Evolutionary conservation across 2,329 filamentous ascomycete genomes (phyloP), one percentile per base, ranked within the genome.

Genomic region (Aspergillus thermomutatus): DNA sequence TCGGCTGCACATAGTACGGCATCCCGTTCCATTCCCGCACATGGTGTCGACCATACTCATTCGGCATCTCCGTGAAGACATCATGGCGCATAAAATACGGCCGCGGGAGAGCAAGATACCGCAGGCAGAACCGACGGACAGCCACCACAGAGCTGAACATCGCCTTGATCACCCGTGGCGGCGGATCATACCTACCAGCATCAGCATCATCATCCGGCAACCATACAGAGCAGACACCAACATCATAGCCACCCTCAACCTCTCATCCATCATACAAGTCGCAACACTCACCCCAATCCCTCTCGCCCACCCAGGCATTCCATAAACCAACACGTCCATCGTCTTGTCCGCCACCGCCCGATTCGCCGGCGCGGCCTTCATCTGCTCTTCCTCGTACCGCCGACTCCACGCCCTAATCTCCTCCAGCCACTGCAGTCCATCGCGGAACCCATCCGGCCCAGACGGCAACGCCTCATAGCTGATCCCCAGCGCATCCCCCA

Each of bases 401-500:
- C 78, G 54, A 52, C 77, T 77, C 83, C 83, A 86, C 0, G 63
- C 66, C 19, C 69, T 67, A 0, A 85, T 62, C 52, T 83, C 81
- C 2, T 82, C 75, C 3, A 80, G 69, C 76, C 80, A 86, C 3
- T 82, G 74, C n/a, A 83, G 63, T 1, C 82, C 81, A 61, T 83
- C 80, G 3, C 69, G 66, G 62, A 79, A 83, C 0, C 76, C 78
- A 0, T 62, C 64, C 37, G 65, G 59, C 0, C 60, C 64, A 1
- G 76, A 79, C 0, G 77, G 77, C 14, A 85, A 71, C 1, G 59
- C 66, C 1, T 73, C 71, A 49, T 77, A 83, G 2, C 74, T 72
- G 53, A 92, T 89, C 0, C 79, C 81, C 83, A 92, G 88, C 53
- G 83, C 83, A 63, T 91, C 86, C 14, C 88, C 89, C 14, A 90